These are phyloP conservation scores for Geopyxis carbonaria DNA, from an alignment of 495 filamentous ascomycete species.

Conservation along the genomic window DNA sequence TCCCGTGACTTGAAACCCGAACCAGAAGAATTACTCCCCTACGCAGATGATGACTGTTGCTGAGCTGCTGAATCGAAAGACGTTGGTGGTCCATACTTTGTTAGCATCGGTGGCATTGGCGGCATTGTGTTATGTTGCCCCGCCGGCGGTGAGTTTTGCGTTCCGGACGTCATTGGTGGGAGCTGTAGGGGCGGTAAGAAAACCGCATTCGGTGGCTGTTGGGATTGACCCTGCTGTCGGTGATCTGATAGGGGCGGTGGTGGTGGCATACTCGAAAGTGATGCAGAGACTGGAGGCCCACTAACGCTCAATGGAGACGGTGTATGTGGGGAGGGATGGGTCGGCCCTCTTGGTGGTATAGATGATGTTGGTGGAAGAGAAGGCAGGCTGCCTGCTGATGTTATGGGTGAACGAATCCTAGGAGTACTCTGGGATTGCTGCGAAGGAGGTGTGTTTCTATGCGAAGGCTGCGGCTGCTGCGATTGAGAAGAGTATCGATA, in stretches of 20 bases:
- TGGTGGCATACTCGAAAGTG: conserved; percentile 18
- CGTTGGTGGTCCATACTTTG: conserved; percentile 23
- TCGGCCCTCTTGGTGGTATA: neutral
- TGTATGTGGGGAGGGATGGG: conserved; percentile 14
- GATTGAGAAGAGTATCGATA: conserved; percentile 5
- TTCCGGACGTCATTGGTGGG: conserved; percentile 21
- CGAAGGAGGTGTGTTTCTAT: neutral
- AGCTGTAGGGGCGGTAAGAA: conserved; percentile 23
- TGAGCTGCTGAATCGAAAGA: conserved; percentile 25
- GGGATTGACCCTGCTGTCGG: conserved; percentile 9
- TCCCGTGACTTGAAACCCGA: too few relatives aligned
- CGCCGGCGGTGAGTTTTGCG: conserved; percentile 10
- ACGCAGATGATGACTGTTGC: conserved; percentile 22
- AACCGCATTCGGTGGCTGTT: conserved; percentile 14
- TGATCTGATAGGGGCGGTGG: conserved; percentile 17
- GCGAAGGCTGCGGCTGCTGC: conserved; percentile 1
- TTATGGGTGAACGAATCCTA: conserved; percentile 17
- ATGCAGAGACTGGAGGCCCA: conserved; percentile 10
- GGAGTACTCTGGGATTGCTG: conserved; percentile 6
- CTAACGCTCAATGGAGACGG: conserved; percentile 14
- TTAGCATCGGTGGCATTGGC: conserved; percentile 21
- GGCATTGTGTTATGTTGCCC: conserved; percentile 23
- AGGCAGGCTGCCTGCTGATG: conserved; percentile 9
- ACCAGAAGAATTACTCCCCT: too few relatives aligned
- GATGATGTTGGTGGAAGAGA: conserved; percentile 3